phyloP scores from a whole-genome alignment of 208 protist genomes.

The Porcisia hertigi region DNA sequence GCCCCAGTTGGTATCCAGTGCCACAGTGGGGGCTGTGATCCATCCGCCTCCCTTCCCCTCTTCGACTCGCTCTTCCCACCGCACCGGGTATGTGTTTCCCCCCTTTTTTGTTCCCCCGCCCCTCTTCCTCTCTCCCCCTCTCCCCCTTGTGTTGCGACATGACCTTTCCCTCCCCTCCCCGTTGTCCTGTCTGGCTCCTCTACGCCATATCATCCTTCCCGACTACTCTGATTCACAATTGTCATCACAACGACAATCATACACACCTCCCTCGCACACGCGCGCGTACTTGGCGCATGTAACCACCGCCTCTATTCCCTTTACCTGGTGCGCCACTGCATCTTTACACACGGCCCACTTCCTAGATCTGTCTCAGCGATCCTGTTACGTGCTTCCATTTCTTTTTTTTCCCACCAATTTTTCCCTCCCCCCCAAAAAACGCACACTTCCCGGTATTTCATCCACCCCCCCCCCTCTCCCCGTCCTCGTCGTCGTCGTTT shows the following conservation, averaged over 20 bases:
- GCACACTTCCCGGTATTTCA: neutral
- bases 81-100: neutral
- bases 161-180: neutral
- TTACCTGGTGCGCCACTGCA: neutral
- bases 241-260: neutral
- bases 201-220: neutral
- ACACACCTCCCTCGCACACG: neutral
- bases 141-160: neutral
- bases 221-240: neutral
- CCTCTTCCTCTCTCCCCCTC: neutral
- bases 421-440: neutral
- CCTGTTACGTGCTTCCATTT: neutral
- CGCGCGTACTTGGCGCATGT: neutral
- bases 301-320: neutral
- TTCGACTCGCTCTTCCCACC: neutral
- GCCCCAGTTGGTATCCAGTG: neutral
- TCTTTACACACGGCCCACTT: neutral
- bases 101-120: neutral
- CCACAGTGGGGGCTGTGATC: neutral
- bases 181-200: neutral
- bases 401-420: neutral
- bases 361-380: neutral
- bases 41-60: conserved; percentile 4
- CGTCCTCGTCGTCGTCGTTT: neutral
- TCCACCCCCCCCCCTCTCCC: neutral